phyloP scores from a whole-genome alignment of 2,329 filamentous ascomycete genomes.

The Colletotrichum sp. region DNA sequence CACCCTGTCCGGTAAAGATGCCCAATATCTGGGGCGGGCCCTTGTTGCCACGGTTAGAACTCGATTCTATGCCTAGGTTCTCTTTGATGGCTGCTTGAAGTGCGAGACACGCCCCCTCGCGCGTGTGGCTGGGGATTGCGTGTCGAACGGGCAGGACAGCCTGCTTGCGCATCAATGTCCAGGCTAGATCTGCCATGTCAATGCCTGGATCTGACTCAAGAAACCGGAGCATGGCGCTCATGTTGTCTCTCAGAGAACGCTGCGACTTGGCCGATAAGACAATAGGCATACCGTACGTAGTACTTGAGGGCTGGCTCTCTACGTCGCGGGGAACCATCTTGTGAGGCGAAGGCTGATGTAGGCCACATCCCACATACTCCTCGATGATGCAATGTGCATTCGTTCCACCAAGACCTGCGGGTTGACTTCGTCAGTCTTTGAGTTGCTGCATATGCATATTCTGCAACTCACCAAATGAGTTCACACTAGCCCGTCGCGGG shows the following conservation, averaged over 20 bases:
- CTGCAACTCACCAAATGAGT: constrained; percentile 37
- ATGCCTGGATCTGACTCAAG: not conserved
- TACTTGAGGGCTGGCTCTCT: not conserved
- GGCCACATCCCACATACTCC: not conserved
- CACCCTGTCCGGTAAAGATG: constrained; percentile 37
- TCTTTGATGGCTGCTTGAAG: not conserved
- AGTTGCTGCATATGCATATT: not conserved
- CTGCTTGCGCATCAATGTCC: not conserved
- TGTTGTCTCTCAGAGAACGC: not conserved
- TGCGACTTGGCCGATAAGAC: not conserved
- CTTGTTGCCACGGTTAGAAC: not conserved
- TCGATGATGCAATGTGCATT: constrained; percentile 6
- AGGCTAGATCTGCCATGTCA: not conserved
- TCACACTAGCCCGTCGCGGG: constrained; percentile 20
- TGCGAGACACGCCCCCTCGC: not conserved
- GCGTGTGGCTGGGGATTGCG: not conserved
- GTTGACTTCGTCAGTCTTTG: not conserved
- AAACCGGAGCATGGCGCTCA: not conserved
- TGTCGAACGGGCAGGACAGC: not conserved
- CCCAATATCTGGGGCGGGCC: constrained; percentile 12
- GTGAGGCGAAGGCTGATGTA: not conserved
- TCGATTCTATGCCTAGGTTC: not conserved
- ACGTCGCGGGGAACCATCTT: not conserved
- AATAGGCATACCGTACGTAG: not conserved
- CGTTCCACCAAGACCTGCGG: constrained; percentile 1